Base-by-base conservation (phyloP, 1,139 yeast species). In the Geotrichum siamense region DNA sequence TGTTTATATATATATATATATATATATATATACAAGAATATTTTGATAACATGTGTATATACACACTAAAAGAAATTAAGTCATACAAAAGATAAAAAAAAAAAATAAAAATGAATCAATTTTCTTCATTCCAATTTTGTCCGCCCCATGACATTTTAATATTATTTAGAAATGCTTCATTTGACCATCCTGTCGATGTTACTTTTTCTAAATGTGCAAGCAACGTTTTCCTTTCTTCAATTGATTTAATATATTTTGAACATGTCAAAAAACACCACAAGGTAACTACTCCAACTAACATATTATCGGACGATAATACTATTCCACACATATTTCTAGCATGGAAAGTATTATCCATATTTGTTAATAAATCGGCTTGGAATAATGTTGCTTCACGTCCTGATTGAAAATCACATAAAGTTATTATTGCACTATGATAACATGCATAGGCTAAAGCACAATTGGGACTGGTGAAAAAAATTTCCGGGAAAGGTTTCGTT, bases 251-350 rank as follows among this genome's bases (percentile, higher is more conserved):
- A 13, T 30, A 40, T 37, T 39, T 44, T 12, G 38, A n/a, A 23
- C 47, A 44, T 1, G 34, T 19, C 25, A 44, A 2, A 21, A 44
- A 39, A 13, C 41, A 44, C 44, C 44, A 44, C 17, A 44, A 21
- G 3, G 43, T 34, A 15, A 40, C 33, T 8, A 44, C 41, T 1
- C 41, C 40, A 5, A 39, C 35, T 2, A 37, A 13, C 36, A 27
- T 30, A 21, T 39, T 37, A 2, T 32, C 41, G 9, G 19, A 25
- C 8, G 29, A 29, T 6, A 40, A 31, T 3, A 40, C 26, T 6
- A 44, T 39, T 8, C 47, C 47, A 25, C 47, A 44, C 23, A 44
- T 35, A 20, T 36, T 20, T 19, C 47, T 38, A 5, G 47, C 47
- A 22, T 44, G 47, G 29, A 29, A 31, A 28, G 27, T 19, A 10